phyloP scores from a whole-genome alignment of 2,329 filamentous ascomycete species.

The Stenocarpella maydis region DNA sequence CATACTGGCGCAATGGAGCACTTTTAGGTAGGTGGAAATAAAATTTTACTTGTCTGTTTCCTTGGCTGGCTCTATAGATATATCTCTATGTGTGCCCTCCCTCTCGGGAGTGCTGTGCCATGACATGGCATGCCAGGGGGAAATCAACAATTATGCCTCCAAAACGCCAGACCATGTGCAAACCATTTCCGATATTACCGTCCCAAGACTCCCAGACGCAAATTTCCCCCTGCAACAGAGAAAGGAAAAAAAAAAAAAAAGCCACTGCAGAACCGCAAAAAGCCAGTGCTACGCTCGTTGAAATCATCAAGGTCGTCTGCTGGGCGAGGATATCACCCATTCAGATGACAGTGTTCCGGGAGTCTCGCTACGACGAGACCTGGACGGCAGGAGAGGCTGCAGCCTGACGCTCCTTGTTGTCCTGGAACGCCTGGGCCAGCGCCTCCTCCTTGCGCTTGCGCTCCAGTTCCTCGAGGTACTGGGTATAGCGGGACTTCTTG shows the following conservation, averaged over 20 bases:
- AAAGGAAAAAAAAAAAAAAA: constrained; percentile 2
- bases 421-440: constrained; percentile 35
- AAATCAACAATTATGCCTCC: constrained; percentile 33
- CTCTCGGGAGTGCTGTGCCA: constrained; percentile 9
- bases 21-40: constrained; percentile 27
- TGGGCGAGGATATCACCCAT: not conserved
- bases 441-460: constrained; percentile 44
- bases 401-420: constrained; percentile 34
- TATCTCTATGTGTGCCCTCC: constrained; percentile 16
- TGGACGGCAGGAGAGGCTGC: constrained; percentile 29
- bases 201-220: constrained; percentile 2
- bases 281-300: constrained; percentile 32
- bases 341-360: not conserved
- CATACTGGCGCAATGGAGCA: constrained; percentile 3
- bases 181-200: not conserved
- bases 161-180: constrained; percentile 31
- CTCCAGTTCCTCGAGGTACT: constrained; percentile 80
- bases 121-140: constrained; percentile 26
- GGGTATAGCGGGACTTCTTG: constrained; percentile 90
- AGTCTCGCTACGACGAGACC: constrained; percentile 29
- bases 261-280: not conserved
- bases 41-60: constrained; percentile 26
- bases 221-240: not conserved
- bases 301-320: constrained; percentile 30
- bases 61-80: constrained; percentile 20